Evolutionary conservation across 352 stramenopile genomes (phyloP).

Genomic region (Globisporangium polare): DNA sequence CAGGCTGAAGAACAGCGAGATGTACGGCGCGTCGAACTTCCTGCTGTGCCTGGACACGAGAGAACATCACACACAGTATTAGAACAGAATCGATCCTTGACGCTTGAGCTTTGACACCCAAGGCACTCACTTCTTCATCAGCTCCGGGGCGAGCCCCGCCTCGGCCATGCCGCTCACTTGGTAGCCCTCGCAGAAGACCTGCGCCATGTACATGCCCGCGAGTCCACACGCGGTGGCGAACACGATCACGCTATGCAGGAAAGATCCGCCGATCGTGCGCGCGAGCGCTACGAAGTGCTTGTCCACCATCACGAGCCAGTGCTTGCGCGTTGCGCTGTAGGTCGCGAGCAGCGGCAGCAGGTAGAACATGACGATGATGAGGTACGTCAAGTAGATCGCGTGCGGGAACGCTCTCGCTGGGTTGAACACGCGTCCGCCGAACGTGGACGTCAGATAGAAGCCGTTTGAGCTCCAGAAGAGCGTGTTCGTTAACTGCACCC

Average conservation of each 20-base stretch:
- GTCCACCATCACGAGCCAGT: constrained; percentile 68
- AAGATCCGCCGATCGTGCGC: constrained; percentile 61
- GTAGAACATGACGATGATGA: constrained; percentile 63
- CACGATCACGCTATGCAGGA: constrained; percentile 76
- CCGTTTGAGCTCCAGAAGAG: constrained; percentile 95
- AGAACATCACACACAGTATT: not conserved
- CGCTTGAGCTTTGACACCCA: not conserved
- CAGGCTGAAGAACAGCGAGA: constrained; percentile 27
- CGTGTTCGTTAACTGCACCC: constrained; percentile 85
- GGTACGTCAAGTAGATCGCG: constrained; percentile 70
- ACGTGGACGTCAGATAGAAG: constrained; percentile 79
- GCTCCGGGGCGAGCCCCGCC: constrained; percentile 57
- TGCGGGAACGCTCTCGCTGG: constrained; percentile 29
- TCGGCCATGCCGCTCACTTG: constrained; percentile 70
- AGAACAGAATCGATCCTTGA: not conserved
- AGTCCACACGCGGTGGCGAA: constrained; percentile 67
- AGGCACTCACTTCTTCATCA: constrained; percentile 32
- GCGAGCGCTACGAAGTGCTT: constrained; percentile 71
- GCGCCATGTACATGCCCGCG: constrained; percentile 83
- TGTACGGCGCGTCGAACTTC: constrained; percentile 22
- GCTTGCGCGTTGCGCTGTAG: constrained; percentile 35
- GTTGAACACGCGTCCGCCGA: constrained; percentile 83
- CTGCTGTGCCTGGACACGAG: constrained; percentile 25
- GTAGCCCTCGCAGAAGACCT: constrained; percentile 84
- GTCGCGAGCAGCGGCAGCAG: constrained; percentile 79